Evolutionary conservation across 768 basidiomycete genomes (phyloP), one percentile per base, ranked within the genome.

Genomic region (Calocera viscosa): DNA sequence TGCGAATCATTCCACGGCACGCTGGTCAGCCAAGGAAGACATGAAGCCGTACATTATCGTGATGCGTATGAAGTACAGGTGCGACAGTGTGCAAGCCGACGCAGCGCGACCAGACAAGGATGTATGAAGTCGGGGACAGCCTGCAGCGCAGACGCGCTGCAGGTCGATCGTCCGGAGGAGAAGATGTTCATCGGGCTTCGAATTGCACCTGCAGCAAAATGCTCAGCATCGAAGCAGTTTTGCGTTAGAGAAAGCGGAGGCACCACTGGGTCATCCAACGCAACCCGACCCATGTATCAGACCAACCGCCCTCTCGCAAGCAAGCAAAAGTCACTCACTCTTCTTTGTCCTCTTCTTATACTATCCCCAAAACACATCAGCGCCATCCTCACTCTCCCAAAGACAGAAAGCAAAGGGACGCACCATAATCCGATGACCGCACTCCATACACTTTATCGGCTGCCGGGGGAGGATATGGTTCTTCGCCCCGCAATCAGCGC

Each of bases 271-370:
- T 38, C 43, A 11, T 63, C 39, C 7, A 38, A 60, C 67, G 35
- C 24, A 14, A 49, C 66, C 35, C 49, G 28, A 33, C 14, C 65
- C 22, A 80, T 16, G 14, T 7, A n/a, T 60, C 53, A 60, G 53
- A 11, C 10, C 53, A 32, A 41, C 8, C 64, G 1, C 34, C 28
- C 24, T 33, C 28, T n/a, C 26, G 28, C n/a, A n/a, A n/a, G n/a
- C n/a, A 24, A 38, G 1, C 22, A 49, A 28, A 30, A 30, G 19
- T 11, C 5, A 76, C 93, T 75, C 72, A 97, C 95, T 94, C 81
- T 92, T 82, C 74, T 84, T 90, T 26, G 94, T 95, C 72, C 95
- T 81, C 77, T 94, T 96, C 79, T 98, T 98, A 78, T 96, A 97
- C 53, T 60, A 32, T 19, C 10, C 16, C 43, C 43, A 7, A 8